Evolutionary conservation across 164 flowering plant genomes (phyloP).

Genomic region (Vitis vinifera): DNA sequence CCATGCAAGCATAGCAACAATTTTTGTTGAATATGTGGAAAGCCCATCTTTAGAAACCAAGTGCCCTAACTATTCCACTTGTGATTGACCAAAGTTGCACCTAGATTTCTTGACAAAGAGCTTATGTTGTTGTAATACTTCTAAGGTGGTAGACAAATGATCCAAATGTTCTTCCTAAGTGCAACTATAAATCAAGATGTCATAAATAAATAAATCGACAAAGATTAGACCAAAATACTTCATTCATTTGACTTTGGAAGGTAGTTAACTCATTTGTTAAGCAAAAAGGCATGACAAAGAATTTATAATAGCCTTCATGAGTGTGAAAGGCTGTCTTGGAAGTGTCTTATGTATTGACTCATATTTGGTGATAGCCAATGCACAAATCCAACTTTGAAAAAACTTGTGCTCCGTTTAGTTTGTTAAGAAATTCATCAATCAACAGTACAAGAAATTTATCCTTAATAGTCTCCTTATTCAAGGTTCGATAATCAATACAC

Average conservation of each 20-base stretch:
- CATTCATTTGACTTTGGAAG: background rate
- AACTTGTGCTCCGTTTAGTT: background rate
- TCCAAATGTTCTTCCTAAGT: background rate
- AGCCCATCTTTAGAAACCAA: background rate
- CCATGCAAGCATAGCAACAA: background rate
- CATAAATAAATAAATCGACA: constrained; percentile 3
- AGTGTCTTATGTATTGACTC: background rate
- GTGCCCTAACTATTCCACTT: constrained; percentile 9
- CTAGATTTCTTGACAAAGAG: background rate
- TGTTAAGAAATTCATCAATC: constrained; percentile 7
- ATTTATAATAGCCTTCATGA: constrained; percentile 3
- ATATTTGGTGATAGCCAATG: constrained; percentile 6
- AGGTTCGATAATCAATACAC: background rate
- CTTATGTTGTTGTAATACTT: background rate
- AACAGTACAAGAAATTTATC: background rate
- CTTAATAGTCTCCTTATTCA: background rate
- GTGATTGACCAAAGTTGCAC: background rate
- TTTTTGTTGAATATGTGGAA: background rate
- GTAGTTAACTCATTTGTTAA: constrained; percentile 7
- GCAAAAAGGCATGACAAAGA: constrained; percentile 4
- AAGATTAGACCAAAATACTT: background rate
- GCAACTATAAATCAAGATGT: constrained; percentile 1
- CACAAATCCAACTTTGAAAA: constrained; percentile 8
- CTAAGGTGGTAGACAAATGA: background rate
- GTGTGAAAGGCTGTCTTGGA: constrained; percentile 3